Percentiles rank a stretch among this genome's conserved stretches.
These are phyloP conservation scores for Pistacia integerrima DNA, from an alignment of 345 rosid genomes.

Conservation along the genomic window DNA sequence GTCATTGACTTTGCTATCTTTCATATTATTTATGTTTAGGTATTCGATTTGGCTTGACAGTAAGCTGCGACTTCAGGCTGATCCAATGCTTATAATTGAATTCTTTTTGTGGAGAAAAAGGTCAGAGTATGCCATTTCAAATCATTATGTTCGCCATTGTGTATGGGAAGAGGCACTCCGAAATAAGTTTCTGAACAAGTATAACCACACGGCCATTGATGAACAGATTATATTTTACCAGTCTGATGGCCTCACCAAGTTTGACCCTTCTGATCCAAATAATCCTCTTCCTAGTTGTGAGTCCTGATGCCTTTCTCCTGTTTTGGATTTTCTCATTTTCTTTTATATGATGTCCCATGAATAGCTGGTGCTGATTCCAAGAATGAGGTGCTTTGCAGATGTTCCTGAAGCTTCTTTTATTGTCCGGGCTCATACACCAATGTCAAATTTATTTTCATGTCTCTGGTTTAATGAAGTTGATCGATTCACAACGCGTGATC, in stretches of 20 bases:
- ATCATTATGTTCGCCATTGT: constrained; percentile 90
- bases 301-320: constrained; percentile 25
- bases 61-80: constrained; percentile 82
- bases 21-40: constrained; percentile 37
- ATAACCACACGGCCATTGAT: constrained; percentile 74
- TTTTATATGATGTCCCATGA: constrained; percentile 10
- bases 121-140: constrained; percentile 92
- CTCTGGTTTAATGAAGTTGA: constrained; percentile 95
- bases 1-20: constrained; percentile 14
- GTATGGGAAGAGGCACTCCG: constrained; percentile 94
- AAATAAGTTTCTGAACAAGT: constrained; percentile 79
- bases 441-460: constrained; percentile 94
- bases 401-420: constrained; percentile 98
- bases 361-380: constrained; percentile 21
- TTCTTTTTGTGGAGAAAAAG: constrained; percentile 78
- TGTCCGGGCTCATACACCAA: constrained; percentile 83
- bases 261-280: constrained; percentile 59
- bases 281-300: constrained; percentile 81
- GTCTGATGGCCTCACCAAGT: constrained; percentile 81
- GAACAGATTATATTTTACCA: constrained; percentile 68
- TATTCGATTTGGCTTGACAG: constrained; percentile 97
- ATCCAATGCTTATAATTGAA: constrained; percentile 82
- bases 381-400: constrained; percentile 51
- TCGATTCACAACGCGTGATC: constrained; percentile 91
- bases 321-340: constrained; percentile 7